Evolutionary conservation across 192 early-diverging fungal species (phyloP), one percentile per base, ranked within the genome.

Genomic region (Umbelopsis sp.): DNA sequence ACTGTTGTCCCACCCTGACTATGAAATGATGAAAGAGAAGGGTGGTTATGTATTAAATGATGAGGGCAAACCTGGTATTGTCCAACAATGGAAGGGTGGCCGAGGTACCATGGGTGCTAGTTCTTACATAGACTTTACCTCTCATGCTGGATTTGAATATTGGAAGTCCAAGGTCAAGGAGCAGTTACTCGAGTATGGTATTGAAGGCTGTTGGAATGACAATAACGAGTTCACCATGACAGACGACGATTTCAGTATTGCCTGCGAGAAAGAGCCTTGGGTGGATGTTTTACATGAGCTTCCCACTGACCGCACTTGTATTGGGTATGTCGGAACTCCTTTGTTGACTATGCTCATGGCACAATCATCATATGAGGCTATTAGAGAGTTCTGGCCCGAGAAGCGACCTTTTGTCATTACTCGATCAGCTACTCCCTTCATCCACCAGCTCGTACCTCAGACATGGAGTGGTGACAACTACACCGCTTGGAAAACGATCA

Each of bases 401-500:
- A 71, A 77, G 15, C 44, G 87, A 16, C 83, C 87, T 9, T 88
- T 84, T 66, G 51, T 88, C 1, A 84, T 88, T n/a, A 86, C 86
- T 15, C 76, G 87, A 5, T 85, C 82, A 18, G 71, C 70, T 9
- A 74, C 75, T 9, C 71, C 81, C 41, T 82, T 84, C 46, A 71
- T 85, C 27, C 83, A 84, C 23, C 65, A 76, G 27, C 73, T 75
- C 53, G 85, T 86, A 5, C 51, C 78, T 6, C 85, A 86, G 44
- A 86, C 82, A 15, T 89, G 88, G 88, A 82, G 80, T 64, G 88
- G 88, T 25, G 87, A 89, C 45, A 89, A 89, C 49, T 69, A 33
- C 48, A 83, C 88, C 13, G 68, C 69, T 46, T 89, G 88, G 88
- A 74, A 89, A 4, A 87, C 88, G 0, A 74, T 89, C 6, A 84